phyloP scores from a whole-genome alignment of 768 basidiomycete genomes.

The Auriculariales sp. region DNA sequence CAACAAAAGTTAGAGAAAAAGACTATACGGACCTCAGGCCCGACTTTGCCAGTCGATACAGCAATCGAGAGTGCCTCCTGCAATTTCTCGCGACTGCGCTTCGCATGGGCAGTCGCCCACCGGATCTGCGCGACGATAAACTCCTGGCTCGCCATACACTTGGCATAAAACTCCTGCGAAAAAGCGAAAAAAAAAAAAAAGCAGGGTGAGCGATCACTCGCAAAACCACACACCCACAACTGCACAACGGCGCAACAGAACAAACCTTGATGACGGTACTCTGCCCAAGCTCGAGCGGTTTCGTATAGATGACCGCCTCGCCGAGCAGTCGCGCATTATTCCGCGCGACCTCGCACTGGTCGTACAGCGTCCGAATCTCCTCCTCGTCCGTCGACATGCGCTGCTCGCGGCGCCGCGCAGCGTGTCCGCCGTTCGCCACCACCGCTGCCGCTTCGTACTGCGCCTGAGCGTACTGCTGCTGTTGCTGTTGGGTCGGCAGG shows the following conservation, averaged over 20 bases:
- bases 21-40: not conserved
- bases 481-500: not conserved
- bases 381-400: conserved; percentile 32
- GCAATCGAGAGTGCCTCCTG: not conserved
- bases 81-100: conserved; percentile 37
- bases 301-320: conserved; percentile 53
- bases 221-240: not conserved
- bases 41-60: not conserved
- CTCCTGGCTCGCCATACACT: conserved; percentile 72
- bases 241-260: conserved; percentile 4
- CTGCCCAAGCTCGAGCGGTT: conserved; percentile 50
- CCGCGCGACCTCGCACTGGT: conserved; percentile 72
- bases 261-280: conserved; percentile 55
- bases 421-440: conserved; percentile 7
- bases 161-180: conserved; percentile 63
- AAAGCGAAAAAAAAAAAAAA: not conserved
- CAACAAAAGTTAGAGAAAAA: no score
- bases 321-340: conserved; percentile 67
- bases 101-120: conserved; percentile 78
- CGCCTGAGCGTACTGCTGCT: conserved; percentile 3
- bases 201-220: not conserved
- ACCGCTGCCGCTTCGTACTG: not conserved
- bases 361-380: conserved; percentile 66
- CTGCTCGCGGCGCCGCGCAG: conserved; percentile 9
- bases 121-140: conserved; percentile 77